A percentile compares a stretch with the other conserved stretches of the same genome.
Evolutionary conservation across 2,329 filamentous ascomycete genomes (phyloP).

Genomic region (Phyllosticta citrichinensis): DNA sequence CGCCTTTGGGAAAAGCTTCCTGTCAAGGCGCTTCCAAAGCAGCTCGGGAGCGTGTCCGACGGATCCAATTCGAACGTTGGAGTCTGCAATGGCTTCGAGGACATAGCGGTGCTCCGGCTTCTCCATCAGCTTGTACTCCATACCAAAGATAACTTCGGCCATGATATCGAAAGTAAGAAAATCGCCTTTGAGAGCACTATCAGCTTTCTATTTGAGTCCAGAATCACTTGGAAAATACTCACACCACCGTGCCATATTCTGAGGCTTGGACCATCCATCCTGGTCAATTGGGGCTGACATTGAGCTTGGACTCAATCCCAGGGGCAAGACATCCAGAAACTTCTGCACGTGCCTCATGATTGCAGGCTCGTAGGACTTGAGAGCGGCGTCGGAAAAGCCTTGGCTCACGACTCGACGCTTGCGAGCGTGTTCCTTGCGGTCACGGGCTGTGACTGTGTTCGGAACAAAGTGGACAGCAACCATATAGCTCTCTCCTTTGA

Average conservation of each 20-base stretch:
- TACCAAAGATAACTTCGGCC: constrained; percentile 38
- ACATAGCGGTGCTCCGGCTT: constrained; percentile 31
- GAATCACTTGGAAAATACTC: neutral
- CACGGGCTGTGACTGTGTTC: constrained; percentile 36
- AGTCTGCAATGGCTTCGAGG: constrained; percentile 32
- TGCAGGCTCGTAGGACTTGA: constrained; percentile 20
- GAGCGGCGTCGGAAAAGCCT: constrained; percentile 37
- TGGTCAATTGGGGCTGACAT: neutral
- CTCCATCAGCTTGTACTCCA: constrained; percentile 35
- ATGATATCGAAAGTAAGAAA: constrained; percentile 44
- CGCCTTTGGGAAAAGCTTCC: constrained; percentile 1
- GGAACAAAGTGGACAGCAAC: constrained; percentile 31
- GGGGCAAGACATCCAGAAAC: neutral
- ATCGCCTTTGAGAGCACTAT: constrained; percentile 12
- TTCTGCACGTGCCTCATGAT: constrained; percentile 3
- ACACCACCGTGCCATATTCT: constrained; percentile 37
- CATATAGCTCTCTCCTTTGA: constrained; percentile 14
- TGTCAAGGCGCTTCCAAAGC: neutral
- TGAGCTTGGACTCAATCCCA: neutral
- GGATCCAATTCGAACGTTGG: constrained; percentile 4
- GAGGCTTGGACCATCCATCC: constrained; percentile 31
- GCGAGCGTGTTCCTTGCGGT: constrained; percentile 36
- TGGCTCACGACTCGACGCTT: constrained; percentile 38
- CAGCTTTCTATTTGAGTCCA: neutral
- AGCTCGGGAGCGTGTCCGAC: neutral